phyloP scores from a whole-genome alignment of 1,284 basidiomycete species.

The Pseudozyma thailandica region DNA sequence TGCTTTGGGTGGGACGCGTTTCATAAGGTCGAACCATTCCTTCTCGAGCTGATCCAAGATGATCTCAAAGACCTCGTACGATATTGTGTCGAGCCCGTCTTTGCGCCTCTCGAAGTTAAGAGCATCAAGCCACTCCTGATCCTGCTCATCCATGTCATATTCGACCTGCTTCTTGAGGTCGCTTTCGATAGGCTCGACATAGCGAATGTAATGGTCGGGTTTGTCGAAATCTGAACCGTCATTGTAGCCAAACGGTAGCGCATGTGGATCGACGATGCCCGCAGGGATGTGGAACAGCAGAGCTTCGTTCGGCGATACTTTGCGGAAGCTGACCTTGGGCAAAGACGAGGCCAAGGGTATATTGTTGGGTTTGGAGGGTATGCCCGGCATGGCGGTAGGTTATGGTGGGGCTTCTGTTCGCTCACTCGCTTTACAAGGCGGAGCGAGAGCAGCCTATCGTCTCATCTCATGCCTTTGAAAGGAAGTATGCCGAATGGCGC shows the following conservation, averaged over 20 bases:
- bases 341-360: conserved; percentile 59
- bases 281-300: conserved; percentile 40
- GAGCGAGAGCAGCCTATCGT: neutral
- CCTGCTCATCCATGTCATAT: conserved; percentile 99
- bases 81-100: conserved; percentile 74
- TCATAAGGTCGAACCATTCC: conserved; percentile 91
- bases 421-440: neutral
- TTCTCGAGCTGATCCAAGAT: conserved; percentile 98
- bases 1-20: conserved; percentile 51
- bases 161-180: conserved; percentile 93
- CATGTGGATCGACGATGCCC: conserved; percentile 51
- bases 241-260: conserved; percentile 71
- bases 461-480: conserved; percentile 2
- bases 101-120: conserved; percentile 85
- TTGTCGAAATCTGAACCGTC: conserved; percentile 79
- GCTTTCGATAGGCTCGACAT: conserved; percentile 91
- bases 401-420: neutral
- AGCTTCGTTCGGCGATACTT: conserved; percentile 52
- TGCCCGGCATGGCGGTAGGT: conserved; percentile 30
- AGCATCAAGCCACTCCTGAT: conserved; percentile 92
- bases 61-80: conserved; percentile 90
- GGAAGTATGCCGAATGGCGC: neutral
- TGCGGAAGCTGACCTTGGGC: conserved; percentile 61
- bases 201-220: conserved; percentile 87
- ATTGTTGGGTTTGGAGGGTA: conserved; percentile 56